phyloP scores from a whole-genome alignment of 208 protist genomes.

The Wallacemonas rigidus region DNA sequence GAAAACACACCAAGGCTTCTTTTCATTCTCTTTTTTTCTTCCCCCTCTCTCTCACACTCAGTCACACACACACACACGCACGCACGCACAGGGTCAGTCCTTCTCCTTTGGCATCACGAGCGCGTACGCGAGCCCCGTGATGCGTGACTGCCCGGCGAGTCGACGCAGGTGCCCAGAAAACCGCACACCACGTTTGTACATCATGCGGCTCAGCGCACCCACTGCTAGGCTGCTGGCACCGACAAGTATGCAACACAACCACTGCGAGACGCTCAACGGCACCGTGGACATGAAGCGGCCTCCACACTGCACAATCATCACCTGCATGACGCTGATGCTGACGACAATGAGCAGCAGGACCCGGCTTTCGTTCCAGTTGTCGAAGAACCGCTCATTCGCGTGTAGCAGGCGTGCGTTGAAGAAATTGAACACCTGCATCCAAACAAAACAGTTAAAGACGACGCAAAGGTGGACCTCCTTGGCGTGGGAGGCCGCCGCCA shows the following conservation, averaged over 20 bases:
- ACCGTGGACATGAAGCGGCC: constrained; percentile 82
- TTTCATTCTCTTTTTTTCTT: constrained; percentile 6
- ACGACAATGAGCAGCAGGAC: constrained; percentile 65
- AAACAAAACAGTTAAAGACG: constrained; percentile 89
- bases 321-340: constrained; percentile 63
- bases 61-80: background rate
- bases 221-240: constrained; percentile 54
- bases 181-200: constrained; percentile 28
- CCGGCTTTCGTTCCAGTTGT: constrained; percentile 52
- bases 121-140: background rate
- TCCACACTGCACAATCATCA: constrained; percentile 77
- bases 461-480: constrained; percentile 67
- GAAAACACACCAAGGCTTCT: background rate
- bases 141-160: constrained; percentile 8
- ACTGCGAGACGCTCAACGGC: constrained; percentile 65
- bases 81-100: background rate
- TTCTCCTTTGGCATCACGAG: constrained; percentile 22
- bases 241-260: constrained; percentile 56
- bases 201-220: constrained; percentile 34
- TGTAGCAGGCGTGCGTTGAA: constrained; percentile 85
- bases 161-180: constrained; percentile 18
- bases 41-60: background rate
- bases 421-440: constrained; percentile 91
- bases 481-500: background rate
- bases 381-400: constrained; percentile 55